Percentiles rank a stretch among this genome's conserved stretches.
Conservation (phyloP, 2,329 filamentous ascomycete genomes). For the Calonectria montana region DNA sequence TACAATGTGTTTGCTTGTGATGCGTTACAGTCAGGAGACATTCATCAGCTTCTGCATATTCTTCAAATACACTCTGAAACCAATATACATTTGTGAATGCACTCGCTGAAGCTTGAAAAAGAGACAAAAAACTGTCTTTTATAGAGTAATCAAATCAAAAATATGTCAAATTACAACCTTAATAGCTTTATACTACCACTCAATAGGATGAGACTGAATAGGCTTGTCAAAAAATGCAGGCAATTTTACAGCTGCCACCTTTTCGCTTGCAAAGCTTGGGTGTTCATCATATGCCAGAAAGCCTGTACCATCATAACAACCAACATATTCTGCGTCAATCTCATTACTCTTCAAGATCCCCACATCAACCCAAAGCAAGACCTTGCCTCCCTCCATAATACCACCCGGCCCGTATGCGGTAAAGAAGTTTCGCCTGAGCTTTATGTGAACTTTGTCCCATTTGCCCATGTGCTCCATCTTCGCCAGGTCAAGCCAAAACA, state of each 20-base stretch:
- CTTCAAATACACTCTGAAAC: too few species aligned
- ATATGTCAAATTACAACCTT: not conserved
- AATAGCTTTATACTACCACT: not conserved
- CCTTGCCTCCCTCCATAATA: constrained; percentile 12
- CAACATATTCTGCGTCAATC: constrained; percentile 32
- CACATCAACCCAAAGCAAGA: constrained; percentile 34
- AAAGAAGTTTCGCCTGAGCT: constrained; percentile 26
- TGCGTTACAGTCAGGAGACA: too few species aligned
- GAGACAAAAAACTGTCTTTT: too few species aligned
- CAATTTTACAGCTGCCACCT: not conserved
- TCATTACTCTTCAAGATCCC: constrained; percentile 28
- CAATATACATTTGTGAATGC: too few species aligned
- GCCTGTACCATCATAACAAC: constrained; percentile 28
- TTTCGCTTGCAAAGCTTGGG: constrained; percentile 4
- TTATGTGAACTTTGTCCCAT: constrained; percentile 32
- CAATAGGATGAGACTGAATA: constrained; percentile 7
- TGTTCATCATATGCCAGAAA: constrained; percentile 25
- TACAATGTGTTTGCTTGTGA: too few species aligned
- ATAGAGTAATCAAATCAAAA: not conserved
- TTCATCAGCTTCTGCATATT: too few species aligned
- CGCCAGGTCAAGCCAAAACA: constrained; percentile 29
- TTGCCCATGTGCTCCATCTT: constrained; percentile 33
- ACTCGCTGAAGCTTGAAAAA: too few species aligned
- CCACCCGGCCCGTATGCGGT: constrained; percentile 25
- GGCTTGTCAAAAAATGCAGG: constrained; percentile 8